These are phyloP conservation scores for Mycena rebaudengoi DNA, from an alignment of 768 basidiomycete species.

Conservation along the genomic window DNA sequence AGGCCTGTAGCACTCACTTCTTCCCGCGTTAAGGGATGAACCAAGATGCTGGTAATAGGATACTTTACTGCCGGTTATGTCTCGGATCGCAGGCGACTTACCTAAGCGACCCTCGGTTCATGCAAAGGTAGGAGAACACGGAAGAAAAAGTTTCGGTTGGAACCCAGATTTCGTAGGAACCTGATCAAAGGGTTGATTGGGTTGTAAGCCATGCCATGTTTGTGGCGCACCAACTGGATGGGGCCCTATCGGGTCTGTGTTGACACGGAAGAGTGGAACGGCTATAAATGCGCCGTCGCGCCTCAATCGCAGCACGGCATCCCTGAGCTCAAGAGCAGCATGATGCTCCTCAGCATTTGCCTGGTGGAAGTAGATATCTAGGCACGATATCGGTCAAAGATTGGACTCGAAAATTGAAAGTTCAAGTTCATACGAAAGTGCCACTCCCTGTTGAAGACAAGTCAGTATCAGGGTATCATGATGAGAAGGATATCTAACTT, in stretches of 20 bases:
- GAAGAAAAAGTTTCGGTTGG: conserved; percentile 77
- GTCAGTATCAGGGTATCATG: background rate
- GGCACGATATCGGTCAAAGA: background rate
- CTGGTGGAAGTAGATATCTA: conserved; percentile 86
- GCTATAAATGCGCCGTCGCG: conserved; percentile 83
- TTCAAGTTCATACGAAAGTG: conserved; percentile 69
- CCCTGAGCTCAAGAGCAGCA: conserved; percentile 72
- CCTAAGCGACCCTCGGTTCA: conserved; percentile 77
- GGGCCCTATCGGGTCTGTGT: conserved; percentile 73
- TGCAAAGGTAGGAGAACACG: conserved; percentile 79
- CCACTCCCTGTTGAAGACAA: conserved; percentile 65
- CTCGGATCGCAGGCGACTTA: conserved; percentile 28
- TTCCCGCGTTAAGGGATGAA: conserved; percentile 79
- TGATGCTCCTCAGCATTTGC: conserved; percentile 67
- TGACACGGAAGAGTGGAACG: conserved; percentile 78
- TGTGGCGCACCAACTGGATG: conserved; percentile 73
- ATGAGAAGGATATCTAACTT: conserved; percentile 49
- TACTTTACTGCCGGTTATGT: background rate
- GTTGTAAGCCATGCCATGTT: background rate
- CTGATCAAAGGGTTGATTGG: conserved; percentile 41
- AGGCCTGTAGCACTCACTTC: conserved; percentile 66
- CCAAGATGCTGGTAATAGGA: conserved; percentile 61
- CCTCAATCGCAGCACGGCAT: conserved; percentile 74
- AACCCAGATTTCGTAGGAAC: conserved; percentile 86
- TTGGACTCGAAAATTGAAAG: background rate